A percentile compares a stretch with the other conserved stretches of the same genome.
phyloP scores from a whole-genome alignment of 148 eudicot genomes.

The Silene latifolia region DNA sequence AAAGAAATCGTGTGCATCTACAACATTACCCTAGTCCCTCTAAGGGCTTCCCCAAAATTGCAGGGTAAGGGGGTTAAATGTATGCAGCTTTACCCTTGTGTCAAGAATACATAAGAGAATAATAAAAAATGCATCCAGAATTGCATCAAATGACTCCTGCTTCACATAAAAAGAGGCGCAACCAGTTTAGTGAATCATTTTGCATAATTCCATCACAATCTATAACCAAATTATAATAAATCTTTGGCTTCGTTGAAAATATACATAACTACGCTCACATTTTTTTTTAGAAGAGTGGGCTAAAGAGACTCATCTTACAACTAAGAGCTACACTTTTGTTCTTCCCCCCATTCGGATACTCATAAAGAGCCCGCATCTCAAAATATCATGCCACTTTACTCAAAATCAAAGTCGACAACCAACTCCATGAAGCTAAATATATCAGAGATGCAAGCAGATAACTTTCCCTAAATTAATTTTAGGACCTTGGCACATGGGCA shows the following conservation, averaged over 20 bases:
- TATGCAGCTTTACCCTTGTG: background rate
- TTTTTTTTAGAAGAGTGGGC: background rate
- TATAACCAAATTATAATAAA: background rate
- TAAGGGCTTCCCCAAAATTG: background rate
- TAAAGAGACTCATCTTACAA: background rate
- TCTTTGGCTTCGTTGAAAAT: background rate
- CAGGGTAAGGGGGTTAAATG: background rate
- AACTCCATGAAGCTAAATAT: background rate
- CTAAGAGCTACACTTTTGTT: background rate
- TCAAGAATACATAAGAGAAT: background rate
- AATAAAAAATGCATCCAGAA: background rate
- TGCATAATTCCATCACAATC: background rate
- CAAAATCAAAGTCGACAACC: slow-evolving; percentile 7
- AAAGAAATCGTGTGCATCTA: background rate
- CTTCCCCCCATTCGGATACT: background rate
- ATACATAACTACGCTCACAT: background rate
- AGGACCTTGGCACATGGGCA: background rate
- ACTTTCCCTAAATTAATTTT: background rate
- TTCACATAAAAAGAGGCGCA: background rate
- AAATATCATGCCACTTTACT: slow-evolving; percentile 8
- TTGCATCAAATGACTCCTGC: background rate
- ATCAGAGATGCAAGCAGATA: slow-evolving; percentile 8
- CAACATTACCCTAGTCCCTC: background rate
- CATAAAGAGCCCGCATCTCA: background rate
- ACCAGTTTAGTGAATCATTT: background rate